Base-by-base conservation (phyloP, 352 stramenopile genomes). In the Globisporangium megalacanthum region DNA sequence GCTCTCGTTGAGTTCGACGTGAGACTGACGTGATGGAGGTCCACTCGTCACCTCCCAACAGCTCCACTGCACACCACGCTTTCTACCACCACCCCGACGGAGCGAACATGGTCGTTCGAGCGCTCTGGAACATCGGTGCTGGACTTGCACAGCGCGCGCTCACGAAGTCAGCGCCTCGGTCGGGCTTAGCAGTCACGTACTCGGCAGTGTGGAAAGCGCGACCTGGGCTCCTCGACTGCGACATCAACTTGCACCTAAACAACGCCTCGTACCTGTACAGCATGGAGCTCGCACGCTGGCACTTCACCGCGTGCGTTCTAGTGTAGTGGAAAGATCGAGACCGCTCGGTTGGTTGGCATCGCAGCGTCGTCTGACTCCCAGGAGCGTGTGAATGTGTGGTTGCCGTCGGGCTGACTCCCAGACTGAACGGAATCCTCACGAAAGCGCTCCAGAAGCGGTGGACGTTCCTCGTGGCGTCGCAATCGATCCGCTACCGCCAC, bases 241-340 rank as follows among this genome's bases (percentile, higher is more conserved):
- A 94, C 58, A 58, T 94, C 61, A 94, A 94, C 52, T n/a, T 92
- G 48, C 86, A 95, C 57, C 64, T 94, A 7, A 95, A 95, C 75
- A 95, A 95, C 60, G 66, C 86, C 5, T 77, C 78, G 6, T 94
- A 88, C 52, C 61, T 94, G 45, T 94, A 85, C 74, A 82, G 70
- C 61, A 92, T 86, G 72, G 86, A 95, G 64, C 81, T 95, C 25
- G 86, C 86, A 36, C 83, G 86, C 15, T 95, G 86, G 86, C 79
- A 93, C 54, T 79, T 90, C 39, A 78, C 65, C 3, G 82, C 75
- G 83, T 93, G 72, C 56, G 73, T 73, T 5, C 35, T 0, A 39
- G 35, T 5, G 35, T 39, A 13, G 35, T 39, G 6, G 3, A 13
- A 39, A 39, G 35, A 39, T 2, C 25, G 25, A 29, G 25, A 29